A percentile compares a stretch with the other conserved stretches of the same genome.
These are phyloP conservation scores for Candida orba DNA, from an alignment of 805 yeast genomes.

Conservation along the genomic window DNA sequence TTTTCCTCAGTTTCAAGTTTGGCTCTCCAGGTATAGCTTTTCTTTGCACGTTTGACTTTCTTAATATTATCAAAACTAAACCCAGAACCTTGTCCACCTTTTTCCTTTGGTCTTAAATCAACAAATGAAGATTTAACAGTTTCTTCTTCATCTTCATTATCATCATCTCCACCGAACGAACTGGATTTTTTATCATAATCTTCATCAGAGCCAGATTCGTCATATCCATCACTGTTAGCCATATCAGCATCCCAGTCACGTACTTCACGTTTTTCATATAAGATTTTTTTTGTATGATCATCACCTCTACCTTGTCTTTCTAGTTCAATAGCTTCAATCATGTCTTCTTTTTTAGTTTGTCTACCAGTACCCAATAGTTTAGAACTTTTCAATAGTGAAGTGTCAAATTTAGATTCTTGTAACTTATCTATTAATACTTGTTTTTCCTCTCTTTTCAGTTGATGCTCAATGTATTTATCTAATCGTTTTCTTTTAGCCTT, in stretches of 20 bases:
- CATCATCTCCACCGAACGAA: constrained; percentile 7
- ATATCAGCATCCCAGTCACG: constrained; percentile 50
- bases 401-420: constrained; percentile 55
- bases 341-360: constrained; percentile 58
- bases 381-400: constrained; percentile 61
- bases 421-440: constrained; percentile 68
- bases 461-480: constrained; percentile 90
- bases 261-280: constrained; percentile 63
- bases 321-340: constrained; percentile 65
- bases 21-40: constrained; percentile 71
- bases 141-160: not conserved
- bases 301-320: constrained; percentile 68
- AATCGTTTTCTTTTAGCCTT: constrained; percentile 68
- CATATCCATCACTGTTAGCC: constrained; percentile 17
- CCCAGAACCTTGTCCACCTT: constrained; percentile 60
- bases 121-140: constrained; percentile 40
- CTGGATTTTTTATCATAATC: constrained; percentile 23
- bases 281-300: constrained; percentile 50
- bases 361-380: constrained; percentile 72
- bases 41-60: constrained; percentile 40
- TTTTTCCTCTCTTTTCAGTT: constrained; percentile 81
- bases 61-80: constrained; percentile 57
- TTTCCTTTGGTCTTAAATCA: constrained; percentile 60
- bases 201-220: constrained; percentile 1
- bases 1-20: constrained; percentile 41